These are phyloP conservation scores for Pelargonium cotyledonis DNA, from an alignment of 441 rosid species.

Conservation along the genomic window DNA sequence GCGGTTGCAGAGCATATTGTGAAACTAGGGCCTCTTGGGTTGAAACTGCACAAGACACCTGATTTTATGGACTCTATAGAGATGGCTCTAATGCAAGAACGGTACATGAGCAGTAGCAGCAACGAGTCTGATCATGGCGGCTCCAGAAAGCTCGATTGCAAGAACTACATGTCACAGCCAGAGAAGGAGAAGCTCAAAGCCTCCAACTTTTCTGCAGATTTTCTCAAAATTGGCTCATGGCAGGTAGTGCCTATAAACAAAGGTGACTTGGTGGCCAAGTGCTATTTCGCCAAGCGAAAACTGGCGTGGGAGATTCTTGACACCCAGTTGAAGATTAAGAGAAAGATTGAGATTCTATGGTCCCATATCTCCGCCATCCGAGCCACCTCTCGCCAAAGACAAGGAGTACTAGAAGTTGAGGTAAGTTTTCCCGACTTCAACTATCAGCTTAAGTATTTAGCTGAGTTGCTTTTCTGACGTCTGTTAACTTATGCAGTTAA, in stretches of 20 bases:
- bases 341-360: slow-evolving; percentile 52
- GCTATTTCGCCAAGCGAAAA: slow-evolving; percentile 42
- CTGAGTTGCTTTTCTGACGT: no score
- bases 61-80: background rate
- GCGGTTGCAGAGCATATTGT: background rate
- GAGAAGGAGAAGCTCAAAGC: slow-evolving; percentile 39
- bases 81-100: background rate
- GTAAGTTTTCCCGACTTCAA: slow-evolving; percentile 13
- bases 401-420: slow-evolving; percentile 41
- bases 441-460: no score
- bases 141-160: background rate
- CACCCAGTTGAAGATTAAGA: slow-evolving; percentile 31
- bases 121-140: background rate
- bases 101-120: background rate
- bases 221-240: slow-evolving; percentile 44
- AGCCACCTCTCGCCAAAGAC: slow-evolving; percentile 24
- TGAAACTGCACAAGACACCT: background rate
- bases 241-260: slow-evolving; percentile 39
- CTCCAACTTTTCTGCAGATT: slow-evolving; percentile 28
- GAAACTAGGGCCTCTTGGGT: slow-evolving; percentile 1
- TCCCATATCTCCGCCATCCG: slow-evolving; percentile 38
- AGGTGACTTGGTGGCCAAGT: slow-evolving; percentile 52
- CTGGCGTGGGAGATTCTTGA: slow-evolving; percentile 51
- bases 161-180: background rate
- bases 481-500: slow-evolving; percentile 21